Conservation (phyloP, 208 protist genomes). For the Leishmania lainsoni region DNA sequence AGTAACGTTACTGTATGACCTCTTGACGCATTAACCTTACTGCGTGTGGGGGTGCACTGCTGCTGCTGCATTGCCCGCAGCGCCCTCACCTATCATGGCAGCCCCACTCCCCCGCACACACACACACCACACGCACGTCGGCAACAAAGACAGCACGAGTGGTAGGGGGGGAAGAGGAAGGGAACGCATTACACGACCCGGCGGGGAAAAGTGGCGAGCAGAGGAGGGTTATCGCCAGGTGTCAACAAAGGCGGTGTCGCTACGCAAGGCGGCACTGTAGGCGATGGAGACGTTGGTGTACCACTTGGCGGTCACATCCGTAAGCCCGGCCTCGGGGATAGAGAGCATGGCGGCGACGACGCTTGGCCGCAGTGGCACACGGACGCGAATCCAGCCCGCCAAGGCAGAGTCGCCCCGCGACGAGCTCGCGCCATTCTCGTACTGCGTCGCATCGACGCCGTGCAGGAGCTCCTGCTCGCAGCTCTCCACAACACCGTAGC, state of each 20-base stretch:
- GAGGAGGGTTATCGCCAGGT: slow-evolving; percentile 11
- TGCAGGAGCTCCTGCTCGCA: slow-evolving; percentile 54
- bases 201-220: neutral
- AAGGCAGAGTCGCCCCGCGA: neutral
- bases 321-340: neutral
- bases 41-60: neutral
- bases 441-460: neutral
- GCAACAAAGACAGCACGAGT: neutral
- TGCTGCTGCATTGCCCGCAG: neutral
- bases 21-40: neutral
- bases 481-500: slow-evolving; percentile 82
- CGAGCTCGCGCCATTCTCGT: neutral
- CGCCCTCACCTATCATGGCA: neutral
- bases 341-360: slow-evolving; percentile 37
- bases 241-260: slow-evolving; percentile 66
- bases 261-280: slow-evolving; percentile 45
- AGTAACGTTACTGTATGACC: neutral
- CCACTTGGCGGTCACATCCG: neutral
- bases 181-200: too few relatives aligned
- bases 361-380: slow-evolving; percentile 50
- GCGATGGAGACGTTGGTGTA: slow-evolving; percentile 53
- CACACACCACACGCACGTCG: neutral
- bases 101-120: neutral
- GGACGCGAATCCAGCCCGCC: slow-evolving; percentile 43
- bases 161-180: neutral